phyloP scores from a whole-genome alignment of 1,284 basidiomycete genomes.

The Apiotrichum gracile region DNA sequence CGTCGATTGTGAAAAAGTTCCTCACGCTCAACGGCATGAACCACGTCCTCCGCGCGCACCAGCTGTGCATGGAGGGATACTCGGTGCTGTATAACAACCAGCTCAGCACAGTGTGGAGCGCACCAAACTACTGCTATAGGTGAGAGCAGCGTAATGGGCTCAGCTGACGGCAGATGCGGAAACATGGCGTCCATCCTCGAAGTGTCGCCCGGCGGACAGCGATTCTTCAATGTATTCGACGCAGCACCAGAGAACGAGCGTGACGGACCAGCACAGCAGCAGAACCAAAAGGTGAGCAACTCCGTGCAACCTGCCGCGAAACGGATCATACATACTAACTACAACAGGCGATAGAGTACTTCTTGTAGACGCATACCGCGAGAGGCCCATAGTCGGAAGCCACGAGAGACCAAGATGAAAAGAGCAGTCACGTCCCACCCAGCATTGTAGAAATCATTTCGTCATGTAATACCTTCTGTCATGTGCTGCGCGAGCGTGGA shows the following conservation, averaged over 20 bases:
- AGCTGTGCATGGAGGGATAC: conserved; percentile 99
- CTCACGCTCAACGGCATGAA: conserved; percentile 90
- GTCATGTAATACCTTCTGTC: conserved; percentile 8
- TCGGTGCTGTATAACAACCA: conserved; percentile 89
- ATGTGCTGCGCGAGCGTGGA: not conserved
- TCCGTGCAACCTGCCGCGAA: too few species aligned
- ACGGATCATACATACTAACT: conserved; percentile 13
- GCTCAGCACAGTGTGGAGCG: conserved; percentile 96
- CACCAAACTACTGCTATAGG: conserved; percentile 86
- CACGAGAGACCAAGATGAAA: not conserved
- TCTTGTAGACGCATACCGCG: conserved; percentile 27
- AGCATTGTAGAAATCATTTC: conserved; percentile 13
- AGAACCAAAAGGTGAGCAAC: conserved; percentile 28
- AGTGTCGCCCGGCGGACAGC: conserved; percentile 79
- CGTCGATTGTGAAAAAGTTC: conserved; percentile 98
- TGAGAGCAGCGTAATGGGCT: conserved; percentile 13
- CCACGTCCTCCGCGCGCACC: conserved; percentile 95
- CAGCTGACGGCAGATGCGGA: conserved; percentile 66
- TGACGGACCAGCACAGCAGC: conserved; percentile 46
- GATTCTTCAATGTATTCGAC: conserved; percentile 95
- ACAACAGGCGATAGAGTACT: conserved; percentile 42
- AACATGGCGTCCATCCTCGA: conserved; percentile 96
- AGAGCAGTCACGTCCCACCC: conserved; percentile 5
- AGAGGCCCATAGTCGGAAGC: not conserved
- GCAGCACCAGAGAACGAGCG: conserved; percentile 92